These are phyloP conservation scores for Leptomonas pyrrhocoris DNA, from an alignment of 208 protist genomes.

Conservation along the genomic window DNA sequence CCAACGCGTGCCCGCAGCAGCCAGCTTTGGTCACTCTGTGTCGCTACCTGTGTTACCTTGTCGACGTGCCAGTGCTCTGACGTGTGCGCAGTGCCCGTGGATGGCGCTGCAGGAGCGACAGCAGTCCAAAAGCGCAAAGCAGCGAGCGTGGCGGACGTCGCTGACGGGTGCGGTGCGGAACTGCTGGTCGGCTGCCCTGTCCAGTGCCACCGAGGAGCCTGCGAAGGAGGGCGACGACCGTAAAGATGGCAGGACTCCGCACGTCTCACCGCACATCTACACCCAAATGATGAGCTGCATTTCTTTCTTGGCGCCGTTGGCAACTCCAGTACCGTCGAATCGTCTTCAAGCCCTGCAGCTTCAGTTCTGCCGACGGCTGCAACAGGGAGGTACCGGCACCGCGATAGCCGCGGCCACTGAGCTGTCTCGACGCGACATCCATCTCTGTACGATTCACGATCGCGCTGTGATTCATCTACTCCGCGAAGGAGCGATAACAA, in stretches of 20 bases:
- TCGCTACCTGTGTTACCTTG: constrained; percentile 38
- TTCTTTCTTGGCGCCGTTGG: constrained; percentile 51
- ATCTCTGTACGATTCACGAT: not conserved
- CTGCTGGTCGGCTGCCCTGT: not conserved
- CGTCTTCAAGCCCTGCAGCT: constrained; percentile 60
- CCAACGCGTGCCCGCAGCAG: not conserved
- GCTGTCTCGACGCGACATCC: not conserved
- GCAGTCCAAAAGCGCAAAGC: constrained; percentile 15
- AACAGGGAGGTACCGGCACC: not conserved
- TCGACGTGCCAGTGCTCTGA: constrained; percentile 23
- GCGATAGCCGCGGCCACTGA: not conserved
- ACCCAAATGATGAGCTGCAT: constrained; percentile 12
- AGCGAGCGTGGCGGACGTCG: constrained; percentile 43
- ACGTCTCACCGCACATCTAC: not conserved
- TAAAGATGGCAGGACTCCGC: not conserved
- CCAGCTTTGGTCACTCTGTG: not conserved
- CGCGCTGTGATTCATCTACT: not conserved
- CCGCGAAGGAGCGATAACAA: not conserved
- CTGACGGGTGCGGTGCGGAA: constrained; percentile 21
- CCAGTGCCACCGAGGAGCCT: not conserved
- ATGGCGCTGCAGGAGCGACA: constrained; percentile 42
- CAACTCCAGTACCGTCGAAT: constrained; percentile 36
- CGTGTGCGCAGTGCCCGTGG: constrained; percentile 77
- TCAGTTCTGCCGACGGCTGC: constrained; percentile 22
- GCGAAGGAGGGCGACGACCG: not conserved